Conservation (phyloP, 768 basidiomycete species). For the Collybia nuda region DNA sequence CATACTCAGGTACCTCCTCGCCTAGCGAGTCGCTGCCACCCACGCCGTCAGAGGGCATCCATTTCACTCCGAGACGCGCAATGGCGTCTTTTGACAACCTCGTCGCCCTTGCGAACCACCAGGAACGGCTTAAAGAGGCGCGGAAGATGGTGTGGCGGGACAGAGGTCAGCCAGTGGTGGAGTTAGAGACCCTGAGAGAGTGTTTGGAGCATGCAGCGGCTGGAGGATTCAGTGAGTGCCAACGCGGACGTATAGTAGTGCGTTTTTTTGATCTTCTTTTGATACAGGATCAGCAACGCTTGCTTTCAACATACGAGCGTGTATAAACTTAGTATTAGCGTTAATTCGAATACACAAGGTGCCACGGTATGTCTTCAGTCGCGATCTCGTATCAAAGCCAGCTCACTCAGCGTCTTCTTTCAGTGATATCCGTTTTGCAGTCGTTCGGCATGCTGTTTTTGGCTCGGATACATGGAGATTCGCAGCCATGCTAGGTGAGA, state of each 20-base stretch:
- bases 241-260: neutral
- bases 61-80: conserved; percentile 53
- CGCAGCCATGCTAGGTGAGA: conserved; percentile 80
- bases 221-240: conserved; percentile 69
- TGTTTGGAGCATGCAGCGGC: conserved; percentile 69
- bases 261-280: neutral
- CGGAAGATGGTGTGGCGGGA: conserved; percentile 84
- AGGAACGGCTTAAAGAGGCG: conserved; percentile 70
- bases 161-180: conserved; percentile 71
- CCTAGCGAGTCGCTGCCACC: conserved; percentile 8
- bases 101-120: conserved; percentile 81
- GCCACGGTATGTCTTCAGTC: conserved; percentile 50
- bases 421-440: conserved; percentile 61
- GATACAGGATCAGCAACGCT: conserved; percentile 73
- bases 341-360: conserved; percentile 70
- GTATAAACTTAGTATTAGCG: conserved; percentile 78
- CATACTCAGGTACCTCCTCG: conserved; percentile 9
- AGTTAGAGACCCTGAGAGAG: conserved; percentile 60
- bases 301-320: conserved; percentile 80
- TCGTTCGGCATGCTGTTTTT: conserved; percentile 82
- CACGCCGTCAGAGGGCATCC: conserved; percentile 28
- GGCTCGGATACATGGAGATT: conserved; percentile 83
- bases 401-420: neutral
- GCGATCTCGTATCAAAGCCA: neutral
- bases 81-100: conserved; percentile 83